Conservation (phyloP, 305 asterid species). For the Plantago coronopus region DNA sequence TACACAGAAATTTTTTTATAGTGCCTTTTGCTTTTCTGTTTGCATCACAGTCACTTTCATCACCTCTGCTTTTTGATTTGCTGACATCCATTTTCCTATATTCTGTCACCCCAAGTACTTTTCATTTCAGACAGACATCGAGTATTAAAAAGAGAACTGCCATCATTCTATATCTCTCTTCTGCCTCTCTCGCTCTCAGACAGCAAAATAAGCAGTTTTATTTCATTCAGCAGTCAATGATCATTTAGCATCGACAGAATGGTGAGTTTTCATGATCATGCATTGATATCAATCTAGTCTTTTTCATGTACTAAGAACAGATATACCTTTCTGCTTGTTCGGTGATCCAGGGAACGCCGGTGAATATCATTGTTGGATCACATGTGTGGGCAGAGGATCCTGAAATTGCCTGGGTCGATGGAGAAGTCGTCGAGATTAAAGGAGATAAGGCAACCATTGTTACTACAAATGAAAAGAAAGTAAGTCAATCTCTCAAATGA, state of each 20-base stretch:
- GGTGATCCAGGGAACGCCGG: conserved; percentile 82
- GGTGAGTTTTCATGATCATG: conserved; percentile 47
- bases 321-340: conserved; percentile 26
- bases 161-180: conserved; percentile 30
- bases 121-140: conserved; percentile 36
- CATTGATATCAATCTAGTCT: conserved; percentile 15
- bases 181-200: conserved; percentile 24
- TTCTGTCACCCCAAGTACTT: conserved; percentile 31
- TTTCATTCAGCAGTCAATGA: conserved; percentile 42
- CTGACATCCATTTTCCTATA: conserved; percentile 48
- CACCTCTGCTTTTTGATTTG: conserved; percentile 57
- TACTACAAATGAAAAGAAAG: conserved; percentile 61
- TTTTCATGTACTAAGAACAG: conserved; percentile 12
- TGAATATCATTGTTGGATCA: conserved; percentile 82
- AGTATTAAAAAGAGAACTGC: conserved; percentile 33
- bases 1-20: background rate
- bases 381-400: conserved; percentile 93
- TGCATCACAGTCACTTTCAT: conserved; percentile 50
- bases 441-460: conserved; percentile 65
- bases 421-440: conserved; percentile 65
- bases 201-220: conserved; percentile 18
- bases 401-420: conserved; percentile 83
- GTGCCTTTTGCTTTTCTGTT: conserved; percentile 61
- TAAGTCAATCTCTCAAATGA: conserved; percentile 41
- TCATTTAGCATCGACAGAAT: conserved; percentile 51